Percentiles rank a stretch among this genome's conserved stretches.
Conservation (phyloP, 2,329 filamentous ascomycete species). For the Cucurbitaria berberidis region DNA sequence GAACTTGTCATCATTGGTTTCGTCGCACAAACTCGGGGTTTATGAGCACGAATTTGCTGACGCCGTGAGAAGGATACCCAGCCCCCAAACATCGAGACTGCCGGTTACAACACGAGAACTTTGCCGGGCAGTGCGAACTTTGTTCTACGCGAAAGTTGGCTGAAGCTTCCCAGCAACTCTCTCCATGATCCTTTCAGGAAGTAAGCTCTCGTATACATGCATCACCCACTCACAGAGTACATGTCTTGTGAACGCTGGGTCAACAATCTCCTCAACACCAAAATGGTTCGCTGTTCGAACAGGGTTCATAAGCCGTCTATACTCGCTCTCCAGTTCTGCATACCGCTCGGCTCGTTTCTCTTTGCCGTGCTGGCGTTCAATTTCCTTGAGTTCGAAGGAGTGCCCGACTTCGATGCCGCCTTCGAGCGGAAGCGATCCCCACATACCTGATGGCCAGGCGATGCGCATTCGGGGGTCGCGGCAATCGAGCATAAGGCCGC, state of each 20-base stretch:
- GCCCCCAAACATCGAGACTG: not conserved
- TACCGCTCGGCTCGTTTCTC: conserved; percentile 59
- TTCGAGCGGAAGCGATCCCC: conserved; percentile 67
- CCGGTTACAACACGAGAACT: not conserved
- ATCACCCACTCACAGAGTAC: conserved; percentile 62
- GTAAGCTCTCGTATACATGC: conserved; percentile 62
- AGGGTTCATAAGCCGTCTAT: conserved; percentile 67
- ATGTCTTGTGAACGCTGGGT: conserved; percentile 64
- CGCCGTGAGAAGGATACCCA: not conserved
- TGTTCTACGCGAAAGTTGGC: conserved; percentile 37
- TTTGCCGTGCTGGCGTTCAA: conserved; percentile 58
- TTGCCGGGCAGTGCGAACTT: not conserved
- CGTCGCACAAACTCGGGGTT: not conserved
- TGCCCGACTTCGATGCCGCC: conserved; percentile 71
- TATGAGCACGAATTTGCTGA: not conserved
- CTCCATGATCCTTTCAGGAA: conserved; percentile 57
- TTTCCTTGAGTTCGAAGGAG: conserved; percentile 63
- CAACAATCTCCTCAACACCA: conserved; percentile 69
- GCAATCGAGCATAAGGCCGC: conserved; percentile 68
- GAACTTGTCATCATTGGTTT: not conserved
- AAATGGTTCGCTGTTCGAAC: conserved; percentile 69
- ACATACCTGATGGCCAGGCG: conserved; percentile 68
- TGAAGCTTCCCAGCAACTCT: conserved; percentile 47
- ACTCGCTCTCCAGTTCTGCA: conserved; percentile 64
- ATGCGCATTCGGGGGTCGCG: conserved; percentile 66